Base-by-base conservation (phyloP, 169 alveolate species). In the Besnoitia besnoiti region DNA sequence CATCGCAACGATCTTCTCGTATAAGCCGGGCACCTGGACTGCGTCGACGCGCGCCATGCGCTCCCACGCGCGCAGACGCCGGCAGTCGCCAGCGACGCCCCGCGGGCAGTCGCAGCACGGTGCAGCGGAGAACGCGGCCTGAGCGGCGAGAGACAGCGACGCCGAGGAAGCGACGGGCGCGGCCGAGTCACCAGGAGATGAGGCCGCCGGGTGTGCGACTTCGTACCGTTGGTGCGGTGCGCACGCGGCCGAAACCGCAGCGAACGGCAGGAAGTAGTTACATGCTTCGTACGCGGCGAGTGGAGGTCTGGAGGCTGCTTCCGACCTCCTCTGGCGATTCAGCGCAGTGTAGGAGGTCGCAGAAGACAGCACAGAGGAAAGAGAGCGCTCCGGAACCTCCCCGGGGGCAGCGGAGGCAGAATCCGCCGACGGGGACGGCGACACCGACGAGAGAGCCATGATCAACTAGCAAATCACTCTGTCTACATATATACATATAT, bases 71-170 rank as follows among this genome's bases (percentile, higher is more conserved):
- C 91, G 82, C 47, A 87, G 67, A 14, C 91, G 42, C 33, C 85
- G 33, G 91, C 91, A 87, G 85, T 87, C 91, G 10, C 91, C 91
- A 7, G 91, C 91, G 24, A 62, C 67, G 12, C 85, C 76, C 19
- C 91, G 82, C 44, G 91, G 91, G 67, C 91, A 87, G 61, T 39
- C 59, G 67, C 91, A 87, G 91, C 91, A 87, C 37, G 91, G 91
- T 39, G 91, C 91, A 21, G 91, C 91, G 0, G 91, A 59, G 5
- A 76, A 46, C 10, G 85, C 85, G 7, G 76, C 84, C 47, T 24
- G 39, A 33, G 85, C 91, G 46, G 82, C 35, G 1, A 67, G 85
- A 1, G 91, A 76, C 27, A 47, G 49, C 47, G 59, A 39, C 3
- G 87, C 40, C 14, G 87, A 12, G 3, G 87, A 37, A 30, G 85